Evolutionary conservation across 306 rosid species (phyloP).

Genomic region (Herpetospermum pedunculosum): DNA sequence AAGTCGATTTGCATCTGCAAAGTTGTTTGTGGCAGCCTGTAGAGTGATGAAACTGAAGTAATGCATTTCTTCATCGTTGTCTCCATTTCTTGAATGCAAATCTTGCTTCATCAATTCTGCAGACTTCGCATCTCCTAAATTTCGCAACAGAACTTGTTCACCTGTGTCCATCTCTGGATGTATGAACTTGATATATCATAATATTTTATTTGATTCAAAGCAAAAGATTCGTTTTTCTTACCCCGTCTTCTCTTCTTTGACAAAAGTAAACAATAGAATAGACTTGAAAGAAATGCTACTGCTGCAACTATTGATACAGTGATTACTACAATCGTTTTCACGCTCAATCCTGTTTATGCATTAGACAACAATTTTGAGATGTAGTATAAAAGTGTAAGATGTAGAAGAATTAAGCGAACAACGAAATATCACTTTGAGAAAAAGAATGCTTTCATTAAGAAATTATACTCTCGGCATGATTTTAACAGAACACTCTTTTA

Average conservation of each 20-base stretch:
- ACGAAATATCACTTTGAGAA: background rate
- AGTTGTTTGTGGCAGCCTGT: conserved; percentile 17
- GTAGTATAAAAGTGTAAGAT: background rate
- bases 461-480: background rate
- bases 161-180: conserved; percentile 4
- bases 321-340: background rate
- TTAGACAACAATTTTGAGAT: background rate
- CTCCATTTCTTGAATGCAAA: conserved; percentile 10
- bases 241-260: conserved; percentile 2
- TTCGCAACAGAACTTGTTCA: conserved; percentile 9
- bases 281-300: conserved; percentile 4
- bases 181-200: background rate
- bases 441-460: background rate
- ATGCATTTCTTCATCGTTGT: conserved; percentile 22
- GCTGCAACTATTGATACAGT: conserved; percentile 7
- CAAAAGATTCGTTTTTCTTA: background rate
- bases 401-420: background rate
- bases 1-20: conserved; percentile 15
- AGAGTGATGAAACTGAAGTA: conserved; percentile 13
- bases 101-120: conserved; percentile 4
- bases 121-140: background rate
- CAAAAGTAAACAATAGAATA: background rate
- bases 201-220: conserved; percentile 3
- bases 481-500: background rate
- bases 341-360: background rate